Percentiles rank a stretch among this genome's conserved stretches.
These are phyloP conservation scores for Datura wrightii DNA, from an alignment of 257 asterid species.

Conservation along the genomic window DNA sequence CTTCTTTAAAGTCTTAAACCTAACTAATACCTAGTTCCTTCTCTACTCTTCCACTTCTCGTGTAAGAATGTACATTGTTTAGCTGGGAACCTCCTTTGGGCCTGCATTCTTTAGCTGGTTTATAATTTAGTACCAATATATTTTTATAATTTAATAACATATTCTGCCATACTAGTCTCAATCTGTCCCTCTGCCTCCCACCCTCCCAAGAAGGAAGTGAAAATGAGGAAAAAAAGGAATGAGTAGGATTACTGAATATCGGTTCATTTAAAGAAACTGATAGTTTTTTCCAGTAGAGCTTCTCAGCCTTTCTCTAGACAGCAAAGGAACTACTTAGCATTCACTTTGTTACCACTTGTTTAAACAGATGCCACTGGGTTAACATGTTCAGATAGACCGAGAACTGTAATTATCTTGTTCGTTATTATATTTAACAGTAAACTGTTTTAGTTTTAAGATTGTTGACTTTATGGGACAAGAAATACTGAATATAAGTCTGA, in stretches of 20 bases:
- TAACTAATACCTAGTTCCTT: not conserved
- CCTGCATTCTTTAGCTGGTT: not conserved
- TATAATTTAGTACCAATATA: not conserved
- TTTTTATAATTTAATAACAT: not conserved
- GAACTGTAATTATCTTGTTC: not conserved
- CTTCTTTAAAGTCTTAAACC: conserved; percentile 19
- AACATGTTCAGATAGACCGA: not conserved
- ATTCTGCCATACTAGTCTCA: not conserved
- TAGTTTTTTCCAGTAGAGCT: not conserved
- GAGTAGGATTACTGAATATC: not conserved
- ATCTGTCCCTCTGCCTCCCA: not conserved
- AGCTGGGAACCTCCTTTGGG: not conserved
- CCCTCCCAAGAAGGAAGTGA: conserved; percentile 2
- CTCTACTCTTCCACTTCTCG: not conserved
- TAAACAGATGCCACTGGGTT: not conserved
- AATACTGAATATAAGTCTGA: not conserved
- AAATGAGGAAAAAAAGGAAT: not conserved
- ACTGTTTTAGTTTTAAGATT: conserved; percentile 9
- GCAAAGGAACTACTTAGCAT: not conserved
- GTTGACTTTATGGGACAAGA: not conserved
- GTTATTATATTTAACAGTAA: not conserved
- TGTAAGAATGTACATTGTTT: not conserved
- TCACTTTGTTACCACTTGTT: not conserved
- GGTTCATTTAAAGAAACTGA: not conserved
- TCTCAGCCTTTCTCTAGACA: not conserved